Base-by-base conservation (phyloP, 306 rosid genomes). In the Oemleria cerasiformis region DNA sequence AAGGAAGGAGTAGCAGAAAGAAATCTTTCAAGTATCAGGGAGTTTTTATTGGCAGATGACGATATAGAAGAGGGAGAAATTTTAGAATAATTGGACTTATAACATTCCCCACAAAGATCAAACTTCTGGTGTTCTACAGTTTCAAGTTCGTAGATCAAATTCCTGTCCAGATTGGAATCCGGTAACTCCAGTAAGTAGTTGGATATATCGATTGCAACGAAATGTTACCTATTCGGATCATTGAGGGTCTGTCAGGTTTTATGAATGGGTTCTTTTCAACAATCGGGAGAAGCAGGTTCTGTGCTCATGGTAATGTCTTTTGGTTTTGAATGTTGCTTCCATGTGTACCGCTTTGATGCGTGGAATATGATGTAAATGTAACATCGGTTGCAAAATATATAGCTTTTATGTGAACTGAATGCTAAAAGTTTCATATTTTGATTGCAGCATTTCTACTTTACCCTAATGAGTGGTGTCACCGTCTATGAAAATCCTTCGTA, bases 21-120 rank as follows among this genome's bases (percentile, higher is more conserved):
- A 6, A 79, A 65, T 51, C 16, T 77, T 53, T 57, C 74, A 3
- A 74, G 60, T 47, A 25, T 68, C 0, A 70, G 70, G 74, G 84
- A 60, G 11, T 36, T 36, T 48, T 65, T 81, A 63, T 72, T 73
- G 0, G 54, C 54, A 75, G 84, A 80, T 11, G 84, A 79, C 47
- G 96, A 86, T 42, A 68, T 89, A 73, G 97, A 89, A 87, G 98
- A 91, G 77, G 98, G 97, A 68, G 95, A 94, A 85, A 91, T 91
- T 75, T 56, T 25, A 53, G 88, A 91, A 48, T 94, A 78, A 76
- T 45, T 34, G 73, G 20, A 19, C 23, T 65, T 0, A 0, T 39
- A 15, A 7, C 11, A 68, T 62, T 51, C 40, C 70, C 38, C 19
- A 5, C 23, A 57, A 23, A 57, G 5, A 6, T 25, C 30, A 25